Evolutionary conservation across 495 filamentous ascomycete species (phyloP).

Genomic region (Hypoxylon fuscum): DNA sequence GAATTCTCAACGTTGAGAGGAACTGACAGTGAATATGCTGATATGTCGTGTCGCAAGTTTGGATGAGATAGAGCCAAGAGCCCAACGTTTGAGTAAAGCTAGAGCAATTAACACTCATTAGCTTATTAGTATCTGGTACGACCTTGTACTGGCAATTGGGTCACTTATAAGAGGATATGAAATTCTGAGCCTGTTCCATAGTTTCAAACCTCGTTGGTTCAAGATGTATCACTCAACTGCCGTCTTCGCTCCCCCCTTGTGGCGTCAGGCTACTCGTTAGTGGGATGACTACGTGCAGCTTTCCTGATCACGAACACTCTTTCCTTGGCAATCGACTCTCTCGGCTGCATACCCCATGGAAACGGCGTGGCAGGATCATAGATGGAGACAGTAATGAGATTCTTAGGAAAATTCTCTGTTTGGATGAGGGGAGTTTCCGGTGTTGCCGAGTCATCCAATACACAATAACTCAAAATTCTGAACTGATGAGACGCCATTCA

Average conservation of each 20-base stretch:
- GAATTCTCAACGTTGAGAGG: too few relatives aligned
- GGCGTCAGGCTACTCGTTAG: neutral
- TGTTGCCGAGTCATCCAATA: conserved; percentile 41
- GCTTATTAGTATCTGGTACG: too few relatives aligned
- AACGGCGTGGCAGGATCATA: conserved; percentile 39
- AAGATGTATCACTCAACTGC: neutral
- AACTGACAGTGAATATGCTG: too few relatives aligned
- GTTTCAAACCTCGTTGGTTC: too few relatives aligned
- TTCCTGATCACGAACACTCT: conserved; percentile 20
- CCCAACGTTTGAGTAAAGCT: too few relatives aligned
- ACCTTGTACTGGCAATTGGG: too few relatives aligned
- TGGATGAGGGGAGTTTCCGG: conserved; percentile 24
- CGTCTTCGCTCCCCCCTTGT: neutral
- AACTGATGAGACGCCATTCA: conserved; percentile 10
- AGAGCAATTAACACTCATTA: too few relatives aligned
- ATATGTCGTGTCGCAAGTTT: too few relatives aligned
- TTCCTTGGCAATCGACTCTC: conserved; percentile 20
- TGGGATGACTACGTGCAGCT: neutral
- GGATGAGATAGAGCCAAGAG: too few relatives aligned
- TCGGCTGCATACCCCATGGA: conserved; percentile 37
- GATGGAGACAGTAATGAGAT: conserved; percentile 40
- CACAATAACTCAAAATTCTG: conserved; percentile 18
- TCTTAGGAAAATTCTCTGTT: neutral
- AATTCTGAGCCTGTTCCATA: too few relatives aligned
- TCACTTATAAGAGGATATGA: too few relatives aligned